Percentiles rank a stretch among this genome's conserved stretches.
Evolutionary conservation across 2,329 filamentous ascomycete species (phyloP).

Genomic region (Aspergillus glaucus): DNA sequence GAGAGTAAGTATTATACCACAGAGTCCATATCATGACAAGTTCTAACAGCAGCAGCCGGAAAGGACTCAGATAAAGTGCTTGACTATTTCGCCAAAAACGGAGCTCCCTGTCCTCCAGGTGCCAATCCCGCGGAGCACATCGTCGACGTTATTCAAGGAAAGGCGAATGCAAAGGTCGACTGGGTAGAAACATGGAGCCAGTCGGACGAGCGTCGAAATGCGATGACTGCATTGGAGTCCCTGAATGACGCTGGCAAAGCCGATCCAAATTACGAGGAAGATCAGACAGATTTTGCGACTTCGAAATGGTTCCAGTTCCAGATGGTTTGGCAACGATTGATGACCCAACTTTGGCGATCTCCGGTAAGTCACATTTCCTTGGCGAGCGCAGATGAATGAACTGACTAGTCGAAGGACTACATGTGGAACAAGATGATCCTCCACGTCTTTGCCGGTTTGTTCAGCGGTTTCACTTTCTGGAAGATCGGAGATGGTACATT

Average conservation of each 20-base stretch:
- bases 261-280: slow-evolving; percentile 20
- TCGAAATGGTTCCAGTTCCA: slow-evolving; percentile 36
- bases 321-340: slow-evolving; percentile 29
- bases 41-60: slow-evolving; percentile 17
- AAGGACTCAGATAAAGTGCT: slow-evolving; percentile 36
- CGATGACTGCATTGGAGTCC: slow-evolving; percentile 19
- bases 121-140: slow-evolving; percentile 50
- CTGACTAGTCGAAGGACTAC: slow-evolving; percentile 26
- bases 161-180: slow-evolving; percentile 15
- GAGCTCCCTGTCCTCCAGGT: slow-evolving; percentile 46
- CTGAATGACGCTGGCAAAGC: slow-evolving; percentile 17
- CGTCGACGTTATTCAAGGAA: slow-evolving; percentile 32
- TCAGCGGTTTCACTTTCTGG: slow-evolving; percentile 60
- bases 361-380: slow-evolving; percentile 17
- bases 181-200: slow-evolving; percentile 29
- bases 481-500: slow-evolving; percentile 48
- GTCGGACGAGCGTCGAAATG: slow-evolving; percentile 22
- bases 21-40: not conserved
- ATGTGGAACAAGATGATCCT: slow-evolving; percentile 46
- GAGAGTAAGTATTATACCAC: slow-evolving; percentile 31
- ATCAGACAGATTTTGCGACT: slow-evolving; percentile 33
- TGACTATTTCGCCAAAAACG: slow-evolving; percentile 49
- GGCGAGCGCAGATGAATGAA: too few relatives aligned
- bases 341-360: slow-evolving; percentile 28
- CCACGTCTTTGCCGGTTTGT: slow-evolving; percentile 50